These are phyloP conservation scores for Ophioceras dolichostomum DNA, from an alignment of 2,329 filamentous ascomycete species.

Conservation along the genomic window DNA sequence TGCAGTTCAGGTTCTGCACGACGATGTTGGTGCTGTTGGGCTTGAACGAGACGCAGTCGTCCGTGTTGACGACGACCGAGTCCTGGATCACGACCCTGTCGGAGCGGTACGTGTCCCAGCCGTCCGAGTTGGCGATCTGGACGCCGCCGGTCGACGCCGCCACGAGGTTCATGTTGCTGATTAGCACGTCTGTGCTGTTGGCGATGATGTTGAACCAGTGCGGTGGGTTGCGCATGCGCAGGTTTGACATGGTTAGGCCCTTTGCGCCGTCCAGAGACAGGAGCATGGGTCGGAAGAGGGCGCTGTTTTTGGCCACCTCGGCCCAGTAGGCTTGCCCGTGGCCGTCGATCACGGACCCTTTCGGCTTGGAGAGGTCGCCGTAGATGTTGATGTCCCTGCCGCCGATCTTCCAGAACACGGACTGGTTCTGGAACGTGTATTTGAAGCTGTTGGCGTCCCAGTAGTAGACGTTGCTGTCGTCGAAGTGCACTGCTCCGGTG, in stretches of 20 bases:
- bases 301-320: conserved; percentile 41
- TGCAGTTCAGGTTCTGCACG: conserved; percentile 48
- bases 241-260: conserved; percentile 41
- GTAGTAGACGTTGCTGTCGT: conserved; percentile 43
- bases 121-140: conserved; percentile 53
- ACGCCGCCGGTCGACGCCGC: conserved; percentile 38
- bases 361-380: conserved; percentile 19
- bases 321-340: conserved; percentile 57
- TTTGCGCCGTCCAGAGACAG: conserved; percentile 39
- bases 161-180: conserved; percentile 36
- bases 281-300: conserved; percentile 41
- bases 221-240: conserved; percentile 44
- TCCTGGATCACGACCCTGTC: conserved; percentile 50
- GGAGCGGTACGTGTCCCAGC: conserved; percentile 48
- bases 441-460: conserved; percentile 53
- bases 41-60: conserved; percentile 51
- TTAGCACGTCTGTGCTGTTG: conserved; percentile 39
- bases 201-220: conserved; percentile 45
- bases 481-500: conserved; percentile 23
- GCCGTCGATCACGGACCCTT: conserved; percentile 42
- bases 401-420: conserved; percentile 55
- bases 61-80: conserved; percentile 43
- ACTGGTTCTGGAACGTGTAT: conserved; percentile 52
- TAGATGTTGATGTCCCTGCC: conserved; percentile 56
- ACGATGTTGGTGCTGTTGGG: conserved; percentile 48